Evolutionary conservation across 192 early-diverging fungal species (phyloP), one percentile per base, ranked within the genome.

Genomic region (Coemansia pectinata): DNA sequence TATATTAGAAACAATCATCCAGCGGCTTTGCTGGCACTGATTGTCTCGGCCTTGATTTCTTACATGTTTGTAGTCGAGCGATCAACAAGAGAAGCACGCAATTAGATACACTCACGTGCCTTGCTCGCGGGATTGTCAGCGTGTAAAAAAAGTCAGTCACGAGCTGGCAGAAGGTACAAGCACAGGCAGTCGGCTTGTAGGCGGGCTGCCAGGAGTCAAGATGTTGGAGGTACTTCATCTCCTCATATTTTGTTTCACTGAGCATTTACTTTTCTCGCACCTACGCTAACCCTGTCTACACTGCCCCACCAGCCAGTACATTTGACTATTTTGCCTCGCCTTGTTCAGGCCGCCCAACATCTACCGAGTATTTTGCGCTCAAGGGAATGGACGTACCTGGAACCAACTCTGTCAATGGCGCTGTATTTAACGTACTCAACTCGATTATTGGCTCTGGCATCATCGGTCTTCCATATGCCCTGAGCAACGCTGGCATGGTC

Each of bases 401-500:
- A 48, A 39, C 62, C 17, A 27, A 48, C 45, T 48, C 45, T 48
- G 45, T 48, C n/a, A 62, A 44, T 60, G 57, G 23, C 52, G 76
- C 73, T 3, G 71, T 85, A 5, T 85, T 88, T 62, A 89, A 88
- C 40, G 82, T 91, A 40, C 84, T 91, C 9, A 91, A 91, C 69
- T 86, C 87, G 12, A 89, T 87, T 8, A 85, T 89, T 4, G 90
- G 90, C 15, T 87, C 87, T 34, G 90, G 90, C 9, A 85, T 91
- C 38, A 72, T 91, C 10, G 86, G 87, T 5, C 64, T 91, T 14
- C 86, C 90, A 12, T 91, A 86, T 68, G 87, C 90, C 1, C 74
- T 91, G 40, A 75, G 81, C 62, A 84, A 86, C 40, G 84, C 79
- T 7, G 90, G 90, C 4, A 89, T 91, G 47, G 53, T 72, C 21